Conservation (phyloP, 129 eudicot species). For the Pulicaria dysenterica region DNA sequence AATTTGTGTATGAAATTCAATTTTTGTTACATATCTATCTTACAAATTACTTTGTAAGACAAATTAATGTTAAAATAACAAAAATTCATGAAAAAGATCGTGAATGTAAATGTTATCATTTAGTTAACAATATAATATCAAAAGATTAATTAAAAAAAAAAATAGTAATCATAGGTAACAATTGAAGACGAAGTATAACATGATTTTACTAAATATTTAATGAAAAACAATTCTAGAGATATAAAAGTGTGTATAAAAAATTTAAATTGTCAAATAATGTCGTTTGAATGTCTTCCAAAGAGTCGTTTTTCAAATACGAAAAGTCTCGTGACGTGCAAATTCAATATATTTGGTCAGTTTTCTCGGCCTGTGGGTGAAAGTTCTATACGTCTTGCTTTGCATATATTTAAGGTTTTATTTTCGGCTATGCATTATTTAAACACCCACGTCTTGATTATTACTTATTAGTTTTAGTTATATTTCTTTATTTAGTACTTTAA, state of each 20-base stretch:
- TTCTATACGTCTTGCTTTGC: slow-evolving; percentile 2
- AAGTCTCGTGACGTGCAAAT: slow-evolving; percentile 34
- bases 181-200: no score
- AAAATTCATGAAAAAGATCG: no score
- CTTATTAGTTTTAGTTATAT: no score
- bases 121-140: no score
- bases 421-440: neutral
- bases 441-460: neutral
- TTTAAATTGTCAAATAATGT: slow-evolving; percentile 5
- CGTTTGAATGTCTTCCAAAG: slow-evolving; percentile 13
- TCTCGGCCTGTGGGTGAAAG: slow-evolving; percentile 22
- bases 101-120: no score
- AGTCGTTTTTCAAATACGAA: neutral
- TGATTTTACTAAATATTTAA: neutral
- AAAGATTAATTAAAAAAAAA: no score
- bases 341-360: slow-evolving; percentile 25
- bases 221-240: neutral
- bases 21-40: no score
- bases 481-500: no score
- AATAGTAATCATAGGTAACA: no score
- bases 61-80: no score
- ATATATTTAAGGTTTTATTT: slow-evolving; percentile 9
- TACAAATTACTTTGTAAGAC: no score
- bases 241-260: neutral
- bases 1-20: no score